Evolutionary conservation across 2,329 filamentous ascomycete genomes (phyloP).

Genomic region (Berkeleyomyces basicola): DNA sequence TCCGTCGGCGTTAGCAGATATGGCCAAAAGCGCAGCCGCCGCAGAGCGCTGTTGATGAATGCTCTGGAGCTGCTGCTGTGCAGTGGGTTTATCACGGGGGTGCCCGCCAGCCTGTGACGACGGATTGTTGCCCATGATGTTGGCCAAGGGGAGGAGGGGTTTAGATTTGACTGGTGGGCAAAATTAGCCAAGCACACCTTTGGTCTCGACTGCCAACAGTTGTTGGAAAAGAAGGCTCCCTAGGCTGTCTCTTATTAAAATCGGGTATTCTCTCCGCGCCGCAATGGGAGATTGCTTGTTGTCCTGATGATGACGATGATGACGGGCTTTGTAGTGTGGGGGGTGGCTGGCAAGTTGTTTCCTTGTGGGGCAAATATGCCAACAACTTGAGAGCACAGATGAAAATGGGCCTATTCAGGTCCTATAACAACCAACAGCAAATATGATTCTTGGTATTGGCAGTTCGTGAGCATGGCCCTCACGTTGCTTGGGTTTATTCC

Average conservation of each 20-base stretch:
- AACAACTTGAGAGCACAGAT: background rate
- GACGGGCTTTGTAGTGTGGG: background rate
- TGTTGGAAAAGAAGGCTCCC: background rate
- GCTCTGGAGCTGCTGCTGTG: background rate
- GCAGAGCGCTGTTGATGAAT: background rate
- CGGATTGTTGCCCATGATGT: conserved; percentile 1
- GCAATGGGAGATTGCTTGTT: background rate
- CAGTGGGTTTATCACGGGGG: background rate
- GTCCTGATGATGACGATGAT: background rate
- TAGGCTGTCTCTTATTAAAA: background rate
- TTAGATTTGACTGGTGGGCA: background rate
- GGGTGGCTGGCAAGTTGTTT: background rate
- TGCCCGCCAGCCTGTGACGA: background rate
- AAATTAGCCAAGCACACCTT: background rate
- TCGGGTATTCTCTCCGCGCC: background rate
- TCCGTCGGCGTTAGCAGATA: background rate
- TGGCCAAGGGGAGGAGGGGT: background rate
- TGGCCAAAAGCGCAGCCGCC: background rate
- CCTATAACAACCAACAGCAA: background rate
- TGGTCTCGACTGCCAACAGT: background rate
- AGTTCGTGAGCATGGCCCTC: background rate
- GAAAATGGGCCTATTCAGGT: background rate
- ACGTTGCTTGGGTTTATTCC: background rate
- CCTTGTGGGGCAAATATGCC: background rate
- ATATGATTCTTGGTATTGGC: background rate